Percentiles rank a stretch among this genome's conserved stretches.
Evolutionary conservation across 305 asterid species (phyloP).

Genomic region (Caryopteris hybrid): DNA sequence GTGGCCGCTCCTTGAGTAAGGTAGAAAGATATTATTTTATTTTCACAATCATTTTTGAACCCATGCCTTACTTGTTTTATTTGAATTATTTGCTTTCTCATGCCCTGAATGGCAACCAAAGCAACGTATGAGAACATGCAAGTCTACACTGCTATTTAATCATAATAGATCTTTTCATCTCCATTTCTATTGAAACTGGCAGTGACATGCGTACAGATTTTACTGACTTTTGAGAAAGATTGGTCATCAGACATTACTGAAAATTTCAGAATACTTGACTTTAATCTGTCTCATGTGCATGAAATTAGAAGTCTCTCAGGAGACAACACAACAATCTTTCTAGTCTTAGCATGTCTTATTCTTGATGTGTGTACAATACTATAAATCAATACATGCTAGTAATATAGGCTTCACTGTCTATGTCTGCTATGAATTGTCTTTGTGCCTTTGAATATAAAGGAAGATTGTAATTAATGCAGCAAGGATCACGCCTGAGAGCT

Average conservation of each 20-base stretch:
- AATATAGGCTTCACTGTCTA: neutral
- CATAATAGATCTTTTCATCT: neutral
- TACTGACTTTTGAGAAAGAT: neutral
- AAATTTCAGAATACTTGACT: neutral
- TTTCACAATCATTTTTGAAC: neutral
- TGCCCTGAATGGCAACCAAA: neutral
- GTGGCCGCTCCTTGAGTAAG: slow-evolving; percentile 84
- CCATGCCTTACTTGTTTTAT: neutral
- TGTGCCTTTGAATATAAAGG: slow-evolving; percentile 7
- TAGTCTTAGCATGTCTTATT: neutral
- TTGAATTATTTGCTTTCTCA: neutral
- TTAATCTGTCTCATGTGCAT: neutral
- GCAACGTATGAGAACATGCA: neutral
- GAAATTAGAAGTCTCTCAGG: neutral
- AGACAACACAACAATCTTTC: neutral
- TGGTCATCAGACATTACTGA: neutral
- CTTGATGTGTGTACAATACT: neutral
- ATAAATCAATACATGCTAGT: neutral
- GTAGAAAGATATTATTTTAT: slow-evolving; percentile 26
- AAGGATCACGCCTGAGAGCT: slow-evolving; percentile 84
- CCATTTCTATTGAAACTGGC: neutral
- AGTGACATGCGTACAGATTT: neutral
- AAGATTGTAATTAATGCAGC: slow-evolving; percentile 44
- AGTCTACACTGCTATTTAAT: neutral
- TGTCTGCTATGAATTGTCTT: neutral